A percentile compares a stretch with the other conserved stretches of the same genome.
Evolutionary conservation across 352 stramenopile genomes (phyloP).

Genomic region (Pythium phragmiticola): DNA sequence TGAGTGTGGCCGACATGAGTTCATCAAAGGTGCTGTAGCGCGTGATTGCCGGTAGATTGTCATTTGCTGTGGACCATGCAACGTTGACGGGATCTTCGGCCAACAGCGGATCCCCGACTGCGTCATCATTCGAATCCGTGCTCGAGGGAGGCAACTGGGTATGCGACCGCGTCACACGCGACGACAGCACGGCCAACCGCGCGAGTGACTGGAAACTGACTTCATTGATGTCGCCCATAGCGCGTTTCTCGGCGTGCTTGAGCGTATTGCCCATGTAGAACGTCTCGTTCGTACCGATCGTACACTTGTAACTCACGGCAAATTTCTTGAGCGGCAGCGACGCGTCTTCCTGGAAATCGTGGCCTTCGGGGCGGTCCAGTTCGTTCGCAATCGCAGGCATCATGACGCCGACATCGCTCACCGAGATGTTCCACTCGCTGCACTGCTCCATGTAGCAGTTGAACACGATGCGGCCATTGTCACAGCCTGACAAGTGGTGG

Average conservation of each 20-base stretch:
- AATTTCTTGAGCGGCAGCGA: conserved; percentile 88
- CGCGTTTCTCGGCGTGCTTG: conserved; percentile 74
- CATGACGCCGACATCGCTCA: conserved; percentile 87
- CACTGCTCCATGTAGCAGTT: conserved; percentile 92
- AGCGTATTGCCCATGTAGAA: conserved; percentile 87
- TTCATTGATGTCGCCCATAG: conserved; percentile 80
- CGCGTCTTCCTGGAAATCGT: conserved; percentile 89
- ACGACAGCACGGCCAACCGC: conserved; percentile 78
- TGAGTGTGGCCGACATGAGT: conserved; percentile 87
- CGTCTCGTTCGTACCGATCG: conserved; percentile 81
- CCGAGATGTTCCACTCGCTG: conserved; percentile 87
- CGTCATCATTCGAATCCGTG: conserved; percentile 43
- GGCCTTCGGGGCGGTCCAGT: conserved; percentile 82
- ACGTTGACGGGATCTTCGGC: conserved; percentile 79
- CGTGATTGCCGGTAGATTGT: conserved; percentile 80
- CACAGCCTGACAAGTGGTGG: conserved; percentile 81
- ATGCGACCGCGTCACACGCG: conserved; percentile 70
- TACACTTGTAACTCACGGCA: conserved; percentile 89
- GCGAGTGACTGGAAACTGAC: conserved; percentile 87
- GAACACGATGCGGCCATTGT: conserved; percentile 88
- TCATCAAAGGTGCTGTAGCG: conserved; percentile 90
- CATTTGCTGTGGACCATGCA: conserved; percentile 59
- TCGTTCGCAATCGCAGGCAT: conserved; percentile 89
- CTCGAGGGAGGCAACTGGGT: conserved; percentile 41
- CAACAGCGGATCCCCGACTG: conserved; percentile 46